phyloP scores from a whole-genome alignment of 208 protist genomes.

The Wallacemonas sp. region DNA sequence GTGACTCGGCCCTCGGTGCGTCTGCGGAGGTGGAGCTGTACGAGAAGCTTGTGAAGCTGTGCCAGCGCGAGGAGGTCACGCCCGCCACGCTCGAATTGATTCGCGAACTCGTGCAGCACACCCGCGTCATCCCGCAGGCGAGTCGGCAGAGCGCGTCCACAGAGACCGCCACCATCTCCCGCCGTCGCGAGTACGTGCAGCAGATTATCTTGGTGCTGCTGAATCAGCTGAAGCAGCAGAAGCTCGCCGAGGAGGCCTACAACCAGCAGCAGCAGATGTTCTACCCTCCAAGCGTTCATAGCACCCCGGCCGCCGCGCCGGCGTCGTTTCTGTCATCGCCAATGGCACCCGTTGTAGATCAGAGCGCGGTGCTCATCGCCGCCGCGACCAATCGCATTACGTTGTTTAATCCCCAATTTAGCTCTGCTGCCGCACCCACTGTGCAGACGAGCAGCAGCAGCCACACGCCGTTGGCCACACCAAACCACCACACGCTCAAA shows the following conservation, averaged over 20 bases:
- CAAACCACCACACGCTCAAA: constrained; percentile 11
- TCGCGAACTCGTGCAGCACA: constrained; percentile 58
- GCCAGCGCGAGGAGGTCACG: constrained; percentile 35
- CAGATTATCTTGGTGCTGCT: constrained; percentile 65
- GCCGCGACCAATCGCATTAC: constrained; percentile 7
- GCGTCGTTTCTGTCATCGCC: neutral
- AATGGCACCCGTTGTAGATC: constrained; percentile 11
- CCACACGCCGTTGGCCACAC: neutral
- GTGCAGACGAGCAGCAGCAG: neutral
- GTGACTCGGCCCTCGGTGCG: constrained; percentile 6
- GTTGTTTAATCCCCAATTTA: constrained; percentile 13
- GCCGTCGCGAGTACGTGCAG: constrained; percentile 60
- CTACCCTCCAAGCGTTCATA: neutral
- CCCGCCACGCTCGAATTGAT: constrained; percentile 47
- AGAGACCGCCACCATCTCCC: constrained; percentile 15
- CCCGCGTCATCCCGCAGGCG: constrained; percentile 35
- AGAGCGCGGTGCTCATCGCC: constrained; percentile 13
- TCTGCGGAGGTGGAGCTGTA: constrained; percentile 42
- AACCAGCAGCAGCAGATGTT: constrained; percentile 2
- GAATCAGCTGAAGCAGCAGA: constrained; percentile 57
- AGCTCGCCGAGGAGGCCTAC: constrained; percentile 36
- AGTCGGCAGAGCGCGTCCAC: constrained; percentile 8
- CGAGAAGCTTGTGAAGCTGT: constrained; percentile 40
- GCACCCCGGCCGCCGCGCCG: constrained; percentile 1
- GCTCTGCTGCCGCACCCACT: neutral